phyloP scores from a whole-genome alignment of 202 grass and related monocot species.

The Carex sylvatica region DNA sequence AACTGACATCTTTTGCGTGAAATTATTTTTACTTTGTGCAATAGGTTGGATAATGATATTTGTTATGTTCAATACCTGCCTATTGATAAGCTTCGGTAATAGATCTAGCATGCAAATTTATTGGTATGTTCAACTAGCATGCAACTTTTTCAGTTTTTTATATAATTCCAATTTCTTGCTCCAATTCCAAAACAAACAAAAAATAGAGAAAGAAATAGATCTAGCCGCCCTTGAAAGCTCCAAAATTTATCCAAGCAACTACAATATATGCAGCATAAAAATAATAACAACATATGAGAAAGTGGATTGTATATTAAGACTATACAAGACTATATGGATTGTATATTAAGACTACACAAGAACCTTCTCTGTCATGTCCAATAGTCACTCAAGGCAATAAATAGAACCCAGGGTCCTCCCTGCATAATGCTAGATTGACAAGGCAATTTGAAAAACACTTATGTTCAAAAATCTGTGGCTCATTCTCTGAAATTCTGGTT shows the following conservation, averaged over 20 bases:
- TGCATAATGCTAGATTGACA: too few relatives aligned
- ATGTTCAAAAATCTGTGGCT: too few relatives aligned
- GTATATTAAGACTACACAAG: too few relatives aligned
- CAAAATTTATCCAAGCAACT: not conserved
- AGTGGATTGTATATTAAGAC: not conserved
- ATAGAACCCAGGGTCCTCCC: too few relatives aligned
- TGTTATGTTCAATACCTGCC: constrained; percentile 74
- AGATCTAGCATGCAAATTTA: too few relatives aligned
- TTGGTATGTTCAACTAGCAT: too few relatives aligned
- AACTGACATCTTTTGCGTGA: not conserved
- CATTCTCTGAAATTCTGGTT: too few relatives aligned
- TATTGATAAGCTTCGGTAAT: constrained; percentile 34
- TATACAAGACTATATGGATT: too few relatives aligned
- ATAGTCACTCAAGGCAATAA: too few relatives aligned
- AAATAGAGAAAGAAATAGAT: not conserved
- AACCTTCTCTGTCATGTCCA: too few relatives aligned
- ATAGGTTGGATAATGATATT: constrained; percentile 30
- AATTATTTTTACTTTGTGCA: not conserved
- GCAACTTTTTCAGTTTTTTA: not conserved
- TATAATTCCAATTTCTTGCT: not conserved
- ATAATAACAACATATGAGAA: not conserved
- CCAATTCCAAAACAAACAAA: not conserved
- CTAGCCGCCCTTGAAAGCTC: not conserved
- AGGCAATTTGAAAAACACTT: too few relatives aligned
- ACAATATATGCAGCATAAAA: not conserved